Conservation (phyloP, 305 asterid species). For the Andrographis paniculata region DNA sequence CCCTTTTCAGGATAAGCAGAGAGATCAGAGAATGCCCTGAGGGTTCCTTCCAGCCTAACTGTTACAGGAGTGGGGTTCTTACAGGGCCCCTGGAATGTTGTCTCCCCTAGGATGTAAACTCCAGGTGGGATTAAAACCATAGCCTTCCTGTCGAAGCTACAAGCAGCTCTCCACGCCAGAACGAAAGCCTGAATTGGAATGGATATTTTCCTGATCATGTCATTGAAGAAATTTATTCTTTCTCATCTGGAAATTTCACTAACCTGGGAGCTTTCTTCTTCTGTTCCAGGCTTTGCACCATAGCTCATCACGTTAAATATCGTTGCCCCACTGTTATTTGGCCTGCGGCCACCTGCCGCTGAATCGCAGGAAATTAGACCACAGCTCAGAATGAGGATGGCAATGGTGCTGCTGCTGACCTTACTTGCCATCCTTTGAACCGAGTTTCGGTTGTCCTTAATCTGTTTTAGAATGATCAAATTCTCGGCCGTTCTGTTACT, state of each 20-base stretch:
- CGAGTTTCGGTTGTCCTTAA: background rate
- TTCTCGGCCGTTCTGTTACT: conserved; percentile 10
- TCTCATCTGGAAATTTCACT: no score
- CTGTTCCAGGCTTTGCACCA: conserved; percentile 34
- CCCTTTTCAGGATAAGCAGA: conserved; percentile 32
- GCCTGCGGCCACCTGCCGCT: background rate
- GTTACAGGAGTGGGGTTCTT: conserved; percentile 21
- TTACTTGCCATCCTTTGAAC: no score
- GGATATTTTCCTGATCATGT: no score
- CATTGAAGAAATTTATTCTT: no score
- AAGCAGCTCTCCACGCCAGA: conserved; percentile 41
- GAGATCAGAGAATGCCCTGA: conserved; percentile 32
- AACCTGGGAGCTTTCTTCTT: conserved; percentile 15
- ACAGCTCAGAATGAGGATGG: conserved; percentile 18
- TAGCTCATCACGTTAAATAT: conserved; percentile 30
- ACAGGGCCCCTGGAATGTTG: conserved; percentile 47
- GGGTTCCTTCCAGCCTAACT: conserved; percentile 30
- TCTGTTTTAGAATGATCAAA: background rate
- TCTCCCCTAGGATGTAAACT: conserved; percentile 27
- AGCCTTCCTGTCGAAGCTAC: conserved; percentile 26
- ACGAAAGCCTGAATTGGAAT: conserved; percentile 26
- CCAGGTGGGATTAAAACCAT: conserved; percentile 34
- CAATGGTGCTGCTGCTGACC: no score
- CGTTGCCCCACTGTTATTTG: conserved; percentile 3
- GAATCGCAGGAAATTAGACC: conserved; percentile 22